Base-by-base conservation (phyloP, 768 basidiomycete species). In the Sarcomyxa edulis region DNA sequence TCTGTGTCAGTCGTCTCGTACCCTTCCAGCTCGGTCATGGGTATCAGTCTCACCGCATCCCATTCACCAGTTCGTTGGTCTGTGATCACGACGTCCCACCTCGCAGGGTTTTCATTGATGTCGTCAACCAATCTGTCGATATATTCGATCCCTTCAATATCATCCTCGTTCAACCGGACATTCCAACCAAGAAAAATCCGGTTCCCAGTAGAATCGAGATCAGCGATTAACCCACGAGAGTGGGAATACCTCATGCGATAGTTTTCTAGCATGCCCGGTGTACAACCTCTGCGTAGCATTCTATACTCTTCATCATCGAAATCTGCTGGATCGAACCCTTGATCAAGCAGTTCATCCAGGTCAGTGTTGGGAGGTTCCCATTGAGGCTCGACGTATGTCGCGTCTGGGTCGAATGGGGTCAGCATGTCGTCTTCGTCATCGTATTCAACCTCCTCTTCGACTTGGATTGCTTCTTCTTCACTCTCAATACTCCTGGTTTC, bases 121-220 rank as follows among this genome's bases (percentile, higher is more conserved):
- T 69, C 67, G 10, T 43, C 39, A 31, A 70, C 41, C 15, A 76
- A 53, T 30, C 56, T 50, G 32, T 59, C 59, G 39, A 81, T 71
- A 22, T 61, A 75, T 25, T 48, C 51, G 7, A 60, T 57, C 14
- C 72, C 77, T 32, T 68, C 65, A 5, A 50, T 51, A 42, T 80
- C 79, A 27, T 59, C 58, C 10, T 48, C 54, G 40, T 75, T 66
- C 32, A 80, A 55, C 14, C 58, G 47, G 38, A 86, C 69, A 46
- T 84, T 85, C 81, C 81, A 87, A 4, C 84, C 84, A 4, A 87
- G 65, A 45, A 66, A 79, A 7, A 85, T 50, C 19, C 68, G 64
- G 11, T 35, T 32, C 18, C 52, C 40, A 29, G 29, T 43, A 27
- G 48, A 42, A 22, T 52, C 46, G 19, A 61, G 52, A 18, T 54